Conservation (phyloP, 176 grass and related monocot species). For the Avena sativa region DNA sequence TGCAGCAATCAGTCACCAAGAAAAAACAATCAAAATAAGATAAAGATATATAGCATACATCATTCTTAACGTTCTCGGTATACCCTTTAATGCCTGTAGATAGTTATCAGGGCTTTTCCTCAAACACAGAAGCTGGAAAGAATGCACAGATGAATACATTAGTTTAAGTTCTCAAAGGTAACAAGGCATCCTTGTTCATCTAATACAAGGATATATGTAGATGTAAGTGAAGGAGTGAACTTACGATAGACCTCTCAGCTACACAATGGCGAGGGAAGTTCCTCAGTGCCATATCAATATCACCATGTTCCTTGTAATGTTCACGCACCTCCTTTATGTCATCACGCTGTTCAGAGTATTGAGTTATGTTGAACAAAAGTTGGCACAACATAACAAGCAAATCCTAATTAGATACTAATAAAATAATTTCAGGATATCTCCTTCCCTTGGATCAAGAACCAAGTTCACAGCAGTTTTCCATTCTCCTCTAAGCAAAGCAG, state of each 20-base stretch:
- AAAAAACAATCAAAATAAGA: constrained; percentile 17
- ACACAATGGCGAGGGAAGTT: constrained; percentile 83
- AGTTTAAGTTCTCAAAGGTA: constrained; percentile 26
- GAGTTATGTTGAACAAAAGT: constrained; percentile 71
- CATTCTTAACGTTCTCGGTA: constrained; percentile 97
- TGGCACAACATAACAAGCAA: constrained; percentile 42
- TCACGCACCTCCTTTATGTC: constrained; percentile 80
- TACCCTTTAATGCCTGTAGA: constrained; percentile 93
- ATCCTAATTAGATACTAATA: constrained; percentile 34
- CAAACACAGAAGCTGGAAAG: constrained; percentile 87
- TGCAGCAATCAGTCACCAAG: constrained; percentile 30
- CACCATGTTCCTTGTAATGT: constrained; percentile 81
- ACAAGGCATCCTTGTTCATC: constrained; percentile 9
- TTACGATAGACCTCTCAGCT: constrained; percentile 95
- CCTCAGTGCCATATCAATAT: constrained; percentile 81
- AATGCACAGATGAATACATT: constrained; percentile 36
- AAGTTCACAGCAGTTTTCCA: constrained; percentile 84
- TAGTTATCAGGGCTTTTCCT: constrained; percentile 97
- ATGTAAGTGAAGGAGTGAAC: constrained; percentile 37
- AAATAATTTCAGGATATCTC: constrained; percentile 93
- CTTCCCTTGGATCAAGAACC: constrained; percentile 99
- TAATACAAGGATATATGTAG: neutral
- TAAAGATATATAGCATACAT: constrained; percentile 68
- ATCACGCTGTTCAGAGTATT: constrained; percentile 65
- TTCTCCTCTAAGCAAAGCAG: constrained; percentile 89